These are phyloP conservation scores for Ormosia semicastrata DNA, from an alignment of 306 rosid species.

Conservation along the genomic window DNA sequence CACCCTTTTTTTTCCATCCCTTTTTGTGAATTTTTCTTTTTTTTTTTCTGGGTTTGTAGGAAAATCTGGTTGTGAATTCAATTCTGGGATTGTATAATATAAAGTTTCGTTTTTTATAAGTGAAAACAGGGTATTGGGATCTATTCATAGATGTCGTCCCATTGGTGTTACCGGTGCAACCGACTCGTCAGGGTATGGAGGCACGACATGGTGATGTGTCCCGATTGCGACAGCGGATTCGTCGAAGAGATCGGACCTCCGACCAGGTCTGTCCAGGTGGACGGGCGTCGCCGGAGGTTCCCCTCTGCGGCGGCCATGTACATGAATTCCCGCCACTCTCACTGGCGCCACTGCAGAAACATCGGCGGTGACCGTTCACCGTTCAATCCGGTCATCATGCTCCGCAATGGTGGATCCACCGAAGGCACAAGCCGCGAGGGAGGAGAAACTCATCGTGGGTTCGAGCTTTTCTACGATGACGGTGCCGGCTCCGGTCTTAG, in stretches of 20 bases:
- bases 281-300: conserved; percentile 30
- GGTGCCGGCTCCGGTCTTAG: conserved; percentile 53
- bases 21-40: background rate
- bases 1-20: background rate
- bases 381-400: conserved; percentile 69
- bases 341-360: conserved; percentile 13
- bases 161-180: conserved; percentile 77
- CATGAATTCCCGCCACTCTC: conserved; percentile 38
- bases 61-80: background rate
- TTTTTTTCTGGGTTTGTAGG: too few relatives aligned
- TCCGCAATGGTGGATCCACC: conserved; percentile 34
- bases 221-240: conserved; percentile 69
- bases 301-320: conserved; percentile 53
- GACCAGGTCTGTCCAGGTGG: background rate
- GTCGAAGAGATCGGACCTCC: conserved; percentile 46
- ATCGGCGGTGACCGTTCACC: conserved; percentile 14
- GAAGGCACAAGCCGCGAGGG: conserved; percentile 23
- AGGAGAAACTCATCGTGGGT: conserved; percentile 33
- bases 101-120: background rate
- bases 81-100: background rate
- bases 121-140: too few relatives aligned
- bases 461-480: conserved; percentile 64
- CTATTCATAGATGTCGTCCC: conserved; percentile 37
- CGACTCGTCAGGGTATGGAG: conserved; percentile 45
- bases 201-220: conserved; percentile 46